Percentiles rank a stretch among this genome's conserved stretches.
These are phyloP conservation scores for Phellopilus nigrolimitatus DNA, from an alignment of 1,284 basidiomycete species.

Conservation along the genomic window DNA sequence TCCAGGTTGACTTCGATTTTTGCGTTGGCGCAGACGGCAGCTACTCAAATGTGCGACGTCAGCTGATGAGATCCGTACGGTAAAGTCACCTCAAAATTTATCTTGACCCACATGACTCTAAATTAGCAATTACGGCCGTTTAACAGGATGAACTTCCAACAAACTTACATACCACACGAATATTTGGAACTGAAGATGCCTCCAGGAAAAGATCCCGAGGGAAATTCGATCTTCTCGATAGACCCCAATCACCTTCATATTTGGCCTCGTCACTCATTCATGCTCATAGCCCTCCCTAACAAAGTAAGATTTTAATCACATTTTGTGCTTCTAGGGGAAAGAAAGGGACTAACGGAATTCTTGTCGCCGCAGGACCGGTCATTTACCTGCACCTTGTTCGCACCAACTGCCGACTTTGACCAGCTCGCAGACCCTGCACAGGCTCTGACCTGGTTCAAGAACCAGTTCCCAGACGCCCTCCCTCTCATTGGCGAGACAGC, in stretches of 20 bases:
- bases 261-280: slow-evolving; percentile 97
- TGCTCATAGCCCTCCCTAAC: slow-evolving; percentile 98
- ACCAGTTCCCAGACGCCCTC: slow-evolving; percentile 86
- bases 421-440: slow-evolving; percentile 53
- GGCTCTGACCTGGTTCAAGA: slow-evolving; percentile 75
- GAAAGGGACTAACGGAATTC: slow-evolving; percentile 3
- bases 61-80: slow-evolving; percentile 90
- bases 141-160: slow-evolving; percentile 85
- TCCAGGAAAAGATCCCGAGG: slow-evolving; percentile 59
- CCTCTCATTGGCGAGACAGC: slow-evolving; percentile 76
- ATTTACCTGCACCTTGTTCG: slow-evolving; percentile 92
- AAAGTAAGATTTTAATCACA: slow-evolving; percentile 51
- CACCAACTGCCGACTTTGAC: slow-evolving; percentile 77
- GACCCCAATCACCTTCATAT: slow-evolving; percentile 97
- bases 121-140: slow-evolving; percentile 6
- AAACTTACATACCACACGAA: slow-evolving; percentile 92
- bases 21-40: slow-evolving; percentile 89
- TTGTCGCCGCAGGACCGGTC: slow-evolving; percentile 60
- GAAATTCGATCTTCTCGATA: slow-evolving; percentile 69
- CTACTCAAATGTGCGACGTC: slow-evolving; percentile 78
- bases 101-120: slow-evolving; percentile 17
- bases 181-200: slow-evolving; percentile 97
- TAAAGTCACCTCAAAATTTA: slow-evolving; percentile 37
- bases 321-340: slow-evolving; percentile 4
- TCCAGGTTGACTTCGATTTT: slow-evolving; percentile 64